These are phyloP conservation scores for Eurotiales sp. DNA, from an alignment of 2,329 filamentous ascomycete genomes.

Conservation along the genomic window DNA sequence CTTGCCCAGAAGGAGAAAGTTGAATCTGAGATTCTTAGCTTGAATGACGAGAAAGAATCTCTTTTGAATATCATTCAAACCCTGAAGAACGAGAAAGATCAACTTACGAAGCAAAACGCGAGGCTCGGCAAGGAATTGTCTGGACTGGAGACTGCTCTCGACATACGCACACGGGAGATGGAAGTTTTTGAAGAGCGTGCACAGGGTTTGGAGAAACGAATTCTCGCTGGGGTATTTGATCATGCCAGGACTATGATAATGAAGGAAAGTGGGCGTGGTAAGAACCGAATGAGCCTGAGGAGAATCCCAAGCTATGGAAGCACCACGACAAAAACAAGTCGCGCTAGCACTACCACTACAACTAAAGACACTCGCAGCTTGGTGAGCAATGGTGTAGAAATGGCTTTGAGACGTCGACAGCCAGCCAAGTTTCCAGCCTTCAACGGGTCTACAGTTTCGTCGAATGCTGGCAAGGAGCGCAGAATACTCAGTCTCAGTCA, in stretches of 20 bases:
- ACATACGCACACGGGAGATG: conserved; percentile 85
- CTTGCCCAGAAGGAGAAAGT: conserved; percentile 62
- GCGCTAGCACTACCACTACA: conserved; percentile 32
- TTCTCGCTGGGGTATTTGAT: conserved; percentile 92
- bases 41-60: conserved; percentile 59
- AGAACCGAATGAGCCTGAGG: conserved; percentile 49
- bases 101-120: conserved; percentile 71
- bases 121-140: conserved; percentile 81
- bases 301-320: conserved; percentile 46
- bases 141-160: conserved; percentile 83
- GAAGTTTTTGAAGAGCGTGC: conserved; percentile 86
- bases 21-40: conserved; percentile 48
- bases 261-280: conserved; percentile 58
- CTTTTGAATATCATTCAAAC: conserved; percentile 54
- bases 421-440: conserved; percentile 36
- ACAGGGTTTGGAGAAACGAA: conserved; percentile 83
- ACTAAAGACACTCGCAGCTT: conserved; percentile 35
- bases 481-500: conserved; percentile 89
- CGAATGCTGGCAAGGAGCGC: conserved; percentile 55
- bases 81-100: conserved; percentile 55
- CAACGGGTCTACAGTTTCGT: conserved; percentile 41
- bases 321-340: conserved; percentile 33
- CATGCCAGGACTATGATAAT: conserved; percentile 83
- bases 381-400: conserved; percentile 41
- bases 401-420: conserved; percentile 51